These are phyloP conservation scores for Cladophialophora bantiana DNA, from an alignment of 2,329 filamentous ascomycete species.

Conservation along the genomic window DNA sequence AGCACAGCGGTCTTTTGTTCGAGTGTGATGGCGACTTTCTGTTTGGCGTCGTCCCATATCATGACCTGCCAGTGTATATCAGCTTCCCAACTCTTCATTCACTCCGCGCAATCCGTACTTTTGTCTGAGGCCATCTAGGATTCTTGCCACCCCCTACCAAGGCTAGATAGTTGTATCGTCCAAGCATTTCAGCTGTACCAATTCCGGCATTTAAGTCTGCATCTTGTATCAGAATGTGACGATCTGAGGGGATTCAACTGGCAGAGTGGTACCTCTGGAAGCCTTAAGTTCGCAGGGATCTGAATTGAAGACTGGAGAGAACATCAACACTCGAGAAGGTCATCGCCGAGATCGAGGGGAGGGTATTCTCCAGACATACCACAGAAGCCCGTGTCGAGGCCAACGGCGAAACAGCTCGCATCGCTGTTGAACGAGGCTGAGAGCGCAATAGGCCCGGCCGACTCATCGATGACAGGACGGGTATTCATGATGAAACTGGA, in stretches of 20 bases:
- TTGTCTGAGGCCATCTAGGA: constrained; percentile 86
- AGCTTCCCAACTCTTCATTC: constrained; percentile 8
- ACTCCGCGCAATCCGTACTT: constrained; percentile 57
- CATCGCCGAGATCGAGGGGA: constrained; percentile 32
- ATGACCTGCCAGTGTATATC: constrained; percentile 60
- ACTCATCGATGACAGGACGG: constrained; percentile 80
- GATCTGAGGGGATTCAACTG: background rate
- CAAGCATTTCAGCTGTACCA: constrained; percentile 84
- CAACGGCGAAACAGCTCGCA: constrained; percentile 83
- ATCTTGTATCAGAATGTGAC: constrained; percentile 10
- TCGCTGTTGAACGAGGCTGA: constrained; percentile 87
- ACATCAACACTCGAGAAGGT: constrained; percentile 14
- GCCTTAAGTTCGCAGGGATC: constrained; percentile 74
- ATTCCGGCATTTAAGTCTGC: constrained; percentile 81
- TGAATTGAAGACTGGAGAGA: constrained; percentile 70
- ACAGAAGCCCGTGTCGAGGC: constrained; percentile 83
- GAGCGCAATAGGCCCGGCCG: constrained; percentile 75
- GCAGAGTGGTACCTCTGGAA: constrained; percentile 59
- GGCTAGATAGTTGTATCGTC: constrained; percentile 83
- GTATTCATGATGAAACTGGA: constrained; percentile 75
- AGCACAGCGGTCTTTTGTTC: constrained; percentile 81
- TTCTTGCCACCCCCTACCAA: constrained; percentile 86
- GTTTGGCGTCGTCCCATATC: constrained; percentile 89
- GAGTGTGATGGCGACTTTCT: constrained; percentile 75
- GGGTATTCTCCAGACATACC: constrained; percentile 60